These are phyloP conservation scores for Verticillium isaacii DNA, from an alignment of 2,329 filamentous ascomycete genomes.

Conservation along the genomic window DNA sequence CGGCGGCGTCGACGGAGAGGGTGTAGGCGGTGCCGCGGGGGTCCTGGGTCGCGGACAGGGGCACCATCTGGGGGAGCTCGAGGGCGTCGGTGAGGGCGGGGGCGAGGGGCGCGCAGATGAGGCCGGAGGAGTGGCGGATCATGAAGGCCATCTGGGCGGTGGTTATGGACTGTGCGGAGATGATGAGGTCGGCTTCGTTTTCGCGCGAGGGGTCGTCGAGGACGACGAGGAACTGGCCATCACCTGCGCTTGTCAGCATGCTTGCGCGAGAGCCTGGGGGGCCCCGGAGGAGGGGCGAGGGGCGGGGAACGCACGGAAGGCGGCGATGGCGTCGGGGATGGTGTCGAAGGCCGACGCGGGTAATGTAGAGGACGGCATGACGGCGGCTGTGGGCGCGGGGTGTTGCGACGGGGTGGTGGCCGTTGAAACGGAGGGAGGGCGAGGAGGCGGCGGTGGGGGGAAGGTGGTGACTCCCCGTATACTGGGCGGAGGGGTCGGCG, in stretches of 20 bases:
- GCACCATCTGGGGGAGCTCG: constrained; percentile 85
- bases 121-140: constrained; percentile 83
- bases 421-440: too few species aligned
- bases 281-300: background rate
- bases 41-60: constrained; percentile 56
- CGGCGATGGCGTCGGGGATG: constrained; percentile 59
- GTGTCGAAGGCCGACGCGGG: constrained; percentile 54
- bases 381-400: constrained; percentile 10
- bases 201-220: constrained; percentile 90
- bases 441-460: background rate
- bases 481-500: background rate
- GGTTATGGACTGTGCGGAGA: constrained; percentile 80
- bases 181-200: constrained; percentile 97
- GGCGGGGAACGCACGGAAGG: constrained; percentile 50
- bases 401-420: background rate
- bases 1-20: constrained; percentile 75
- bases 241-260: constrained; percentile 38
- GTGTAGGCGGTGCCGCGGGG: constrained; percentile 91
- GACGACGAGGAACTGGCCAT: constrained; percentile 91
- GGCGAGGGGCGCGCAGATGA: constrained; percentile 83
- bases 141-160: constrained; percentile 93
- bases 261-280: background rate
- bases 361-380: constrained; percentile 48
- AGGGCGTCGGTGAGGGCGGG: constrained; percentile 65
- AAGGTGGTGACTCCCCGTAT: constrained; percentile 4